Evolutionary conservation across 2,329 filamentous ascomycete genomes (phyloP), one percentile per base, ranked within the genome.

Genomic region (Coniochaeta ligniaria): DNA sequence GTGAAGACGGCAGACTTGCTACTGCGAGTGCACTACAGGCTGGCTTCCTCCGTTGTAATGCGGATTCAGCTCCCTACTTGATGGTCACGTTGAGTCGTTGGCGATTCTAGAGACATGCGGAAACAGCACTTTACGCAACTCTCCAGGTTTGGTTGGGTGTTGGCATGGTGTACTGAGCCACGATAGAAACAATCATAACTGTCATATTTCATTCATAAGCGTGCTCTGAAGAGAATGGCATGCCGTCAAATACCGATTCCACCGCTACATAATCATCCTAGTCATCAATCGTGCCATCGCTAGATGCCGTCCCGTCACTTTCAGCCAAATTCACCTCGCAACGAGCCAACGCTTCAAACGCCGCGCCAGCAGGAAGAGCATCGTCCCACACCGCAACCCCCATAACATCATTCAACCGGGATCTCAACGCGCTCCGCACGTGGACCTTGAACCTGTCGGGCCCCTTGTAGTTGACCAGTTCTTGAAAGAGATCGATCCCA

Each of bases 391-490:
- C 47, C 26, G 47, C 31, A 16, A 52, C 12, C 2, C 54, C 54
- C 54, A 57, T 57, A 6, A 36, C 31, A 16, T 57, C 54, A 17
- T 17, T 57, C 31, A 57, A 12, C 12, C 33, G 33, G 2, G 31
- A 22, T 24, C 54, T 35, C 28, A 57, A 26, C 54, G 35, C 54
- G 16, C 31, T 57, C 31, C 54, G 7, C 6, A 63, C 58, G 38
- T 58, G 41, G 2, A 8, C 55, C 28, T 17, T 62, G 59, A 63
- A 63, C 45, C 56, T 26, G 24, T 62, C 26, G n/a, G 9, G 41
- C 16, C 58, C 58, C 6, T 14, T n/a, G 35, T 63, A 63, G 4
- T 58, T 57, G 35, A 61, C n/a, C n/a, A 60, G 50, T 31, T 58
- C 56, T 16, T n/a, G 50, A 26, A 63, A 59, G 31, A 56, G 52